phyloP scores from a whole-genome alignment of 164 flowering plant species.

The Piper betle region DNA sequence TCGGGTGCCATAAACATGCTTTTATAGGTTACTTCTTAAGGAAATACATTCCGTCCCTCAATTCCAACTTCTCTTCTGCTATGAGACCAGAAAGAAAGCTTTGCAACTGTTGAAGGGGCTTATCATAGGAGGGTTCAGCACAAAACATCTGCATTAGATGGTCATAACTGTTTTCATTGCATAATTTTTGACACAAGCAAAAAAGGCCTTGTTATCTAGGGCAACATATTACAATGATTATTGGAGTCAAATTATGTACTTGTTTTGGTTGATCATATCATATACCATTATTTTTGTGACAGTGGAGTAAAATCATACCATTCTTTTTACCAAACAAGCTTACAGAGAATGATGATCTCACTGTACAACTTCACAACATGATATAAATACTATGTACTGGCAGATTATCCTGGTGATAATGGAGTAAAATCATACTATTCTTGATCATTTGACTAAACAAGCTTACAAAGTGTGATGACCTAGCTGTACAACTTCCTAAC shows the following conservation, averaged over 20 bases:
- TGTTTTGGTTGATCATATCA: background rate
- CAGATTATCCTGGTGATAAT: background rate
- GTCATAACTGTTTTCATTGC: background rate
- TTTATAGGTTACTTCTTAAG: slow-evolving; percentile 38
- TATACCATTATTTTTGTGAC: background rate
- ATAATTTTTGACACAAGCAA: too few relatives aligned
- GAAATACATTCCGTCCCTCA: slow-evolving; percentile 66
- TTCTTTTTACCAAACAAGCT: background rate
- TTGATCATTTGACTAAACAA: too few relatives aligned
- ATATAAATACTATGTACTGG: too few relatives aligned
- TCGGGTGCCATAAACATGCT: background rate
- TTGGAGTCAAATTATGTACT: background rate
- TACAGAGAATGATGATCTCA: background rate
- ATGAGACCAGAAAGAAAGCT: slow-evolving; percentile 82
- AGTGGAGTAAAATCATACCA: background rate
- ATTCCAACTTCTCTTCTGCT: slow-evolving; percentile 84
- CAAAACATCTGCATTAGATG: slow-evolving; percentile 73
- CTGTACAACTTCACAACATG: background rate
- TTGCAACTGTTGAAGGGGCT: slow-evolving; percentile 89
- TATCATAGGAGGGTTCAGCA: slow-evolving; percentile 82
- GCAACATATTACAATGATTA: background rate
- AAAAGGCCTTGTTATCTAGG: background rate
- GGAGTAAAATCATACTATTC: background rate
- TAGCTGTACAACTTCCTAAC: background rate
- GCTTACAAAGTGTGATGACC: background rate